Conservation (phyloP, 2,329 filamentous ascomycete species). For the Parastagonospora avenae region DNA sequence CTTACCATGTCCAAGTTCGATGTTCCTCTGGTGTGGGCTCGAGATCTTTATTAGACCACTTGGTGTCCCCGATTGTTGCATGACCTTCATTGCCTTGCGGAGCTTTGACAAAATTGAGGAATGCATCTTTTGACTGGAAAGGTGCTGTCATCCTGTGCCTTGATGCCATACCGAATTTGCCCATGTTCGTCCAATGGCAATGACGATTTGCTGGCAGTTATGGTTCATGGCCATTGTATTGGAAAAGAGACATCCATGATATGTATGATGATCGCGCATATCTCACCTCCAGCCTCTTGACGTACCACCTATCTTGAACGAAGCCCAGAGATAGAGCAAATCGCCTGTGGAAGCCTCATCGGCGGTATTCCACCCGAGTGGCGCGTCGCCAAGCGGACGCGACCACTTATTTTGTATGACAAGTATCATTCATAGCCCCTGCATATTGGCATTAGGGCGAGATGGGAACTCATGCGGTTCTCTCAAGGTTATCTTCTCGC, state of each 20-base stretch:
- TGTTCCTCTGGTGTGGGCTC: slow-evolving; percentile 27
- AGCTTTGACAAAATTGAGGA: slow-evolving; percentile 20
- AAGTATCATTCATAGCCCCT: too few species aligned
- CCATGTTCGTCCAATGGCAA: slow-evolving; percentile 4
- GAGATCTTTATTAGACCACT: slow-evolving; percentile 33
- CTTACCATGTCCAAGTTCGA: slow-evolving; percentile 32
- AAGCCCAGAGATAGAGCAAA: slow-evolving; percentile 1
- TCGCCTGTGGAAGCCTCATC: neutral
- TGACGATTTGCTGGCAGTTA: neutral
- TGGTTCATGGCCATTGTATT: slow-evolving; percentile 1
- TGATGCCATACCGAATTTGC: slow-evolving; percentile 8
- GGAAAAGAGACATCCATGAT: slow-evolving; percentile 7
- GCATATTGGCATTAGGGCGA: too few species aligned
- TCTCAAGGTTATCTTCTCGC: too few species aligned
- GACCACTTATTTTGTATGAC: too few species aligned
- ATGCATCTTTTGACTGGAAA: slow-evolving; percentile 25
- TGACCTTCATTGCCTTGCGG: slow-evolving; percentile 19
- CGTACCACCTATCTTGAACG: slow-evolving; percentile 11
- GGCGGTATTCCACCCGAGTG: slow-evolving; percentile 13
- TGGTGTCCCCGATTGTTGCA: slow-evolving; percentile 17
- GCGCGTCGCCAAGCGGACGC: slow-evolving; percentile 2
- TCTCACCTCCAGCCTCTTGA: slow-evolving; percentile 5
- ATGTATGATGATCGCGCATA: slow-evolving; percentile 4
- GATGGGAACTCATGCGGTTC: too few species aligned
- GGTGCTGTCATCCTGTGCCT: slow-evolving; percentile 7